Conservation (phyloP, 768 basidiomycete genomes). For the Mycena metata region DNA sequence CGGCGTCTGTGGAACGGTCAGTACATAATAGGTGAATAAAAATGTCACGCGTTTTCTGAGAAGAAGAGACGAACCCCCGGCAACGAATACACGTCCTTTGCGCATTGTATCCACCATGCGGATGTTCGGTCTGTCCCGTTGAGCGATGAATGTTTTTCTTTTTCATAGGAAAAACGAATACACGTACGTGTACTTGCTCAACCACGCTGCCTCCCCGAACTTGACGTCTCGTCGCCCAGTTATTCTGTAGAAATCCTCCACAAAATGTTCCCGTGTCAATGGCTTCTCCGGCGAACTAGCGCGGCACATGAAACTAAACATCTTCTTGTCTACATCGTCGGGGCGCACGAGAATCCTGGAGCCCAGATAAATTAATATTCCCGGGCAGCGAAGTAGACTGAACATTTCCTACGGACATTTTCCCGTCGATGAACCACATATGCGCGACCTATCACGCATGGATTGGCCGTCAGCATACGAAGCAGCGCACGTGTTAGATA, state of each 20-base stretch:
- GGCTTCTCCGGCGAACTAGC: slow-evolving; percentile 12
- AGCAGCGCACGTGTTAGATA: too few relatives aligned
- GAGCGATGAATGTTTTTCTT: too few relatives aligned
- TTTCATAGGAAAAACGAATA: neutral
- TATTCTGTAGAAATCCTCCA: slow-evolving; percentile 45
- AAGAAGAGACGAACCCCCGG: slow-evolving; percentile 54
- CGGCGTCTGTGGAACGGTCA: neutral
- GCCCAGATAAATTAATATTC: too few relatives aligned
- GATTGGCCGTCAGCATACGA: too few relatives aligned
- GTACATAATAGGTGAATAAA: too few relatives aligned
- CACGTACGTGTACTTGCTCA: slow-evolving; percentile 46
- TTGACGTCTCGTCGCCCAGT: slow-evolving; percentile 48
- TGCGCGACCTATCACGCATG: too few relatives aligned
- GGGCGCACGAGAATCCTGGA: too few relatives aligned
- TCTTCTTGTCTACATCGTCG: neutral
- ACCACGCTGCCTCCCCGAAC: slow-evolving; percentile 45
- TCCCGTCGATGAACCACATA: too few relatives aligned
- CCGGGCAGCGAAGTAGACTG: too few relatives aligned
- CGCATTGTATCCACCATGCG: slow-evolving; percentile 61
- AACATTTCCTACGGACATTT: too few relatives aligned
- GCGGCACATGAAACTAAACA: slow-evolving; percentile 22
- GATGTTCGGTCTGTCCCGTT: slow-evolving; percentile 54
- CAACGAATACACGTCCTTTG: slow-evolving; percentile 59
- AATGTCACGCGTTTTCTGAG: too few relatives aligned
- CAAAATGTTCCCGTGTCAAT: slow-evolving; percentile 43